Conservation (phyloP, 2,329 filamentous ascomycete species). For the Pseudophaeomoniella oleicola region DNA sequence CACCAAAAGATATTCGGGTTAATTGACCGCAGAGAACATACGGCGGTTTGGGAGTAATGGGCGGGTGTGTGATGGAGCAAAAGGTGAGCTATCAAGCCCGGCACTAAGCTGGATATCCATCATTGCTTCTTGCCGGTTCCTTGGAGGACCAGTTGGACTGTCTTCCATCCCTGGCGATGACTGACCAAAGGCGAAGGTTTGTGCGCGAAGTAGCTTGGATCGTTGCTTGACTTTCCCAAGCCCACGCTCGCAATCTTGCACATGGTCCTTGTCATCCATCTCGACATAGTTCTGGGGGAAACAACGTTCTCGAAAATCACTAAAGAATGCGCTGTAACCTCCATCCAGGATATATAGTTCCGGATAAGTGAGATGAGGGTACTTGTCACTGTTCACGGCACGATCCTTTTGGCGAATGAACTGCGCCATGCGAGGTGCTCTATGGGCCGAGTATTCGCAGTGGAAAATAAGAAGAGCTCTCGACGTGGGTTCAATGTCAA, state of each 20-base stretch:
- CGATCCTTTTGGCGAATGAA: conserved; percentile 84
- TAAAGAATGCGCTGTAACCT: conserved; percentile 88
- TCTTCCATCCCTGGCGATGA: conserved; percentile 44
- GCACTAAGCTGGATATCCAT: conserved; percentile 7
- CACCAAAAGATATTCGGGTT: not conserved
- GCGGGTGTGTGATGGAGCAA: not conserved
- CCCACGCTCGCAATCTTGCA: conserved; percentile 83
- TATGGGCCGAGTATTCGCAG: conserved; percentile 96
- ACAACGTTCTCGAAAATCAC: conserved; percentile 63
- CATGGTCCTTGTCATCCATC: conserved; percentile 87
- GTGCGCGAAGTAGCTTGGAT: conserved; percentile 70
- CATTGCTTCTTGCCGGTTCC: conserved; percentile 12
- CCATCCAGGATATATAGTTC: conserved; percentile 96
- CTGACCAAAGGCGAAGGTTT: conserved; percentile 91
- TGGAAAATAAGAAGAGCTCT: conserved; percentile 82
- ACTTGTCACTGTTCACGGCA: conserved; percentile 67
- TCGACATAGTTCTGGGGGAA: conserved; percentile 92
- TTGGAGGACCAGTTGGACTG: conserved; percentile 41
- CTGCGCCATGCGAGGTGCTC: conserved; percentile 90
- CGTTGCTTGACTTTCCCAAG: conserved; percentile 85
- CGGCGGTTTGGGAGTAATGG: not conserved
- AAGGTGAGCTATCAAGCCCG: not conserved
- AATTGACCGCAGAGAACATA: not conserved
- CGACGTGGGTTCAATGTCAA: conserved; percentile 47
- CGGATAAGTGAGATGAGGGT: conserved; percentile 82